These are phyloP conservation scores for Ailanthus altissimus DNA, from an alignment of 345 rosid species.

Conservation along the genomic window DNA sequence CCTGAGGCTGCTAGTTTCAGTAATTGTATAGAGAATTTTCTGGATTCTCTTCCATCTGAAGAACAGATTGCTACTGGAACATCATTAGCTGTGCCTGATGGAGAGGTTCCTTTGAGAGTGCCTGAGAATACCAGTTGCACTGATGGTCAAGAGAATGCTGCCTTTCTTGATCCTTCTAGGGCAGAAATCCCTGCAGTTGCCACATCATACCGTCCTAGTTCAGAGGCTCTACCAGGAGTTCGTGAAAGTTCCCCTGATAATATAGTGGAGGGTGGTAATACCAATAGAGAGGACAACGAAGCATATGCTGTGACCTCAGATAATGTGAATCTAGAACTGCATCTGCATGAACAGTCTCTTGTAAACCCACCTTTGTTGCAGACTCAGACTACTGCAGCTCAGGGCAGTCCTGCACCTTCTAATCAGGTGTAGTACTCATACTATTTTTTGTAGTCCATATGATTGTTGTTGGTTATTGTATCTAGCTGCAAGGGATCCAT, in stretches of 20 bases:
- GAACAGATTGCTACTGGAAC: constrained; percentile 20
- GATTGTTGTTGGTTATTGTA: neutral
- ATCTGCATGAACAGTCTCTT: constrained; percentile 14
- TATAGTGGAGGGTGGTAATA: constrained; percentile 20
- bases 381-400: constrained; percentile 7
- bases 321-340: constrained; percentile 8
- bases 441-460: neutral
- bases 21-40: constrained; percentile 22
- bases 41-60: constrained; percentile 19
- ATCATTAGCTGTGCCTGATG: constrained; percentile 19
- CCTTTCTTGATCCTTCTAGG: constrained; percentile 27
- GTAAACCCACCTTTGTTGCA: constrained; percentile 14
- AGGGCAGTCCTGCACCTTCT: constrained; percentile 11
- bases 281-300: constrained; percentile 17
- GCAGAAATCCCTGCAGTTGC: constrained; percentile 23
- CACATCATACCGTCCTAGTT: constrained; percentile 21
- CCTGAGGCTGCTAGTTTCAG: constrained; percentile 26
- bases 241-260: constrained; percentile 26
- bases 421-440: constrained; percentile 21
- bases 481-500: neutral
- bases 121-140: constrained; percentile 20
- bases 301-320: constrained; percentile 1
- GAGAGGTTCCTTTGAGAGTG: constrained; percentile 22
- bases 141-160: constrained; percentile 23
- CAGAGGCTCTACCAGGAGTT: constrained; percentile 24